Percentiles rank a stretch among this genome's conserved stretches.
Conservation (phyloP, 225 moss, liverwort and hornwort genomes). For the Thuidium tamariscinum region DNA sequence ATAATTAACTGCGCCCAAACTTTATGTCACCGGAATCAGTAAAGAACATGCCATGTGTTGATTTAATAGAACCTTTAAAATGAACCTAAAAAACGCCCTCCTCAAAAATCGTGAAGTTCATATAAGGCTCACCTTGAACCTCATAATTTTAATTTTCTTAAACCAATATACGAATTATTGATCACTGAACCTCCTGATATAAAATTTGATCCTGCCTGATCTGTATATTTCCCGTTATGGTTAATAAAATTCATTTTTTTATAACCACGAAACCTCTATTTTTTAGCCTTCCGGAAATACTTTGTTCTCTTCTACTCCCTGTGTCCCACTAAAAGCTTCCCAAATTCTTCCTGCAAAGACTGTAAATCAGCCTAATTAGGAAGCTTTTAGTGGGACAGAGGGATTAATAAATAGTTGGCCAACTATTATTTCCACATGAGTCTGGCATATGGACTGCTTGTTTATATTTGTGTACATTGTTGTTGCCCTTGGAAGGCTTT, state of each 20-base stretch:
- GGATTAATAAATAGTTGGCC: neutral
- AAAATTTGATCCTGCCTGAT: neutral
- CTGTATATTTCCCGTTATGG: neutral
- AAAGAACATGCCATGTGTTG: neutral
- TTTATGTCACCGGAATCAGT: neutral
- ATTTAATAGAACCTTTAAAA: neutral
- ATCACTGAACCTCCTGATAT: neutral
- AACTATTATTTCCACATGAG: neutral
- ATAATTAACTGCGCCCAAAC: neutral
- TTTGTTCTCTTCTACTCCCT: neutral
- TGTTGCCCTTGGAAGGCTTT: constrained; percentile 28
- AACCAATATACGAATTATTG: neutral
- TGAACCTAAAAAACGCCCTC: neutral
- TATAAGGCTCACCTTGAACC: neutral
- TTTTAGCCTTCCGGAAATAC: neutral
- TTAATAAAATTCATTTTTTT: neutral
- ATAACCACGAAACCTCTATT: neutral
- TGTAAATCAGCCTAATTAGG: too few species aligned
- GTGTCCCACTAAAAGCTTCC: too few species aligned
- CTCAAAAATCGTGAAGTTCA: neutral
- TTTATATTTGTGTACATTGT: neutral
- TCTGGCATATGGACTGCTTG: neutral
- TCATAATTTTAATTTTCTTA: neutral
- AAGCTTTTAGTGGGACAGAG: too few species aligned
- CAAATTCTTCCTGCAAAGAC: too few species aligned